Base-by-base conservation (phyloP, 176 grass and related monocot genomes). In the Otatea glauca region DNA sequence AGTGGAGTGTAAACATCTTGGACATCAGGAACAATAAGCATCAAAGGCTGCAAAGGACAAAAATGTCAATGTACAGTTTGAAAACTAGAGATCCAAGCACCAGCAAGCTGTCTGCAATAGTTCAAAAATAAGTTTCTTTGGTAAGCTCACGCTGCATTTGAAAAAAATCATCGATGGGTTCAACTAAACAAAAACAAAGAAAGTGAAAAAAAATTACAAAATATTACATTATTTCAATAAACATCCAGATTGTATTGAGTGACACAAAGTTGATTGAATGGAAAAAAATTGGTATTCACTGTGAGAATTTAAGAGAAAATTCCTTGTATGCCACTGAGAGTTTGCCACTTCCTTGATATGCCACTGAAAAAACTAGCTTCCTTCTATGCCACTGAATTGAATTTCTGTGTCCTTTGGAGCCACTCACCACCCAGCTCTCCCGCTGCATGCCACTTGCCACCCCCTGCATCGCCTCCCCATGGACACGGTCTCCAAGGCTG, bases 1-100 rank as follows among this genome's bases (percentile, higher is more conserved):
- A 97, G 87, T 45, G 94, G 91, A 50, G 91, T 94, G 71, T 97
- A 97, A 62, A 97, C 94, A 90, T 94, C 91, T 86, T 97, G 81
- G 29, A 92, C 68, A 44, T 97, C 94, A 60, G 94, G 94, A 80
- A 97, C 91, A 78, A 94, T 92, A 60, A 97, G 87, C 94, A 97
- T 97, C 63, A 97, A 82, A 81, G 94, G 91, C 94, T 97, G 85
- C 75, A 77, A 59, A 75, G 38, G 44, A 69, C 32, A 62, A 49
- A 83, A 75, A 18, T 39, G 68, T 55, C 41, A 92, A 66, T 32
- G 50, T 48, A 73, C 70, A 72, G 47, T 63, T 83, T 71, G 20
- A 77, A 77, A 37, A 54, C 14, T 4, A 43, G 21, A 27, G 7
- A 65, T 73, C 44, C 60, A 74, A 9, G 17, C 35, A 43, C 17